Conservation (phyloP, 1,284 basidiomycete species). For the Xanthoconium separans region DNA sequence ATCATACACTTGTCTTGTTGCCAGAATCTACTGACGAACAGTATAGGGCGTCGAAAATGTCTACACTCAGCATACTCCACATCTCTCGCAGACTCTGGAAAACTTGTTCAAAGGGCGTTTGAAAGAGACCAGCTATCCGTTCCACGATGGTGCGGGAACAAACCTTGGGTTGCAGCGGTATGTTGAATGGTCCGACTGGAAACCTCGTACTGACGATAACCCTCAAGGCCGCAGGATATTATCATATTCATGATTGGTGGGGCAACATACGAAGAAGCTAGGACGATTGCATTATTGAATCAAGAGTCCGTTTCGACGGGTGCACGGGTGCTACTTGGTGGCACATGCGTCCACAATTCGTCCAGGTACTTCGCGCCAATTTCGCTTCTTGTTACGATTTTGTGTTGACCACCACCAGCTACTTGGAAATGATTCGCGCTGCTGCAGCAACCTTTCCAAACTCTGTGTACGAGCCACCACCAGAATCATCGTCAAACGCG, state of each 20-base stretch:
- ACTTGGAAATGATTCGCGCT: constrained; percentile 70
- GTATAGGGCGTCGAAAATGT: constrained; percentile 95
- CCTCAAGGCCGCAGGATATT: constrained; percentile 84
- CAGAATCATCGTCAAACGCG: constrained; percentile 63
- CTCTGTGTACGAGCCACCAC: constrained; percentile 68
- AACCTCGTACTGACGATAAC: not conserved
- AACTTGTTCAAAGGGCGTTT: constrained; percentile 85
- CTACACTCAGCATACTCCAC: constrained; percentile 97
- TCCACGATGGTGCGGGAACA: constrained; percentile 68
- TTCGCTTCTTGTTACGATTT: not conserved
- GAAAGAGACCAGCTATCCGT: constrained; percentile 89
- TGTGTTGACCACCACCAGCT: constrained; percentile 43
- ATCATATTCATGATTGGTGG: constrained; percentile 96
- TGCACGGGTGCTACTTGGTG: constrained; percentile 81
- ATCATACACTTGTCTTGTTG: constrained; percentile 3
- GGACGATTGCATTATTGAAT: constrained; percentile 81
- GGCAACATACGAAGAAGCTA: constrained; percentile 91
- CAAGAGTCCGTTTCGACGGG: constrained; percentile 66
- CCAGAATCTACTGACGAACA: not conserved
- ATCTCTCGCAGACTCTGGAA: constrained; percentile 91
- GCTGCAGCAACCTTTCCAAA: constrained; percentile 61
- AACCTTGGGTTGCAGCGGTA: constrained; percentile 72
- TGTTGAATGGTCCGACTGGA: constrained; percentile 6
- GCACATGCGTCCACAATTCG: constrained; percentile 92
- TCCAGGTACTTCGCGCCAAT: constrained; percentile 57